Percentiles rank a stretch among this genome's conserved stretches.
Conservation (phyloP, 805 yeast genomes). For the Cyberlindnera subsufficiens region DNA sequence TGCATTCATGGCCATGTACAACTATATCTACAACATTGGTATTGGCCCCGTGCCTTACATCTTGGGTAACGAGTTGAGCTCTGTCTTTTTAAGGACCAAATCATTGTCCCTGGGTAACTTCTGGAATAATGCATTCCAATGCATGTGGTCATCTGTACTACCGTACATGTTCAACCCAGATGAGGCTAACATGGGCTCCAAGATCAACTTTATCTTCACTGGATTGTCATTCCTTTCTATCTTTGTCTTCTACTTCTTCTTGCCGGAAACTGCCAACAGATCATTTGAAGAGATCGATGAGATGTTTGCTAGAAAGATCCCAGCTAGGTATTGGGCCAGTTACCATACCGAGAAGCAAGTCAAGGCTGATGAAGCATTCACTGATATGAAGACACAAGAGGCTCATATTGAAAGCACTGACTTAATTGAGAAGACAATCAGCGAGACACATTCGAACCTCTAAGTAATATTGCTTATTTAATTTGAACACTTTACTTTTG, state of each 20-base stretch:
- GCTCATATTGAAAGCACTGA: background rate
- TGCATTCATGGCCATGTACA: slow-evolving; percentile 25
- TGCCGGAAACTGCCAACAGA: slow-evolving; percentile 50
- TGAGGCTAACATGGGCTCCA: slow-evolving; percentile 35
- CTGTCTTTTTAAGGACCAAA: slow-evolving; percentile 33
- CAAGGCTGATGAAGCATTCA: slow-evolving; percentile 3
- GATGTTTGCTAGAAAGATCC: slow-evolving; percentile 32
- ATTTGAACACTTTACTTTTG: too few species aligned
- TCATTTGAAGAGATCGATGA: slow-evolving; percentile 53
- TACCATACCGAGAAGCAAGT: slow-evolving; percentile 6
- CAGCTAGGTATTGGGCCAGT: slow-evolving; percentile 24
- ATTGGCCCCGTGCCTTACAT: slow-evolving; percentile 34
- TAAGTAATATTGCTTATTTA: too few species aligned
- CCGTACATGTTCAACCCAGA: slow-evolving; percentile 42
- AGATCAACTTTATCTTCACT: slow-evolving; percentile 38
- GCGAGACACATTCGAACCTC: too few species aligned
- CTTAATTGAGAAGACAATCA: too few species aligned
- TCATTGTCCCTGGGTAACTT: slow-evolving; percentile 29
- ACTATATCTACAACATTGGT: slow-evolving; percentile 29
- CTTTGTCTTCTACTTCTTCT: slow-evolving; percentile 38
- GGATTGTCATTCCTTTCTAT: slow-evolving; percentile 27
- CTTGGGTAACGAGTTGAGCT: slow-evolving; percentile 31
- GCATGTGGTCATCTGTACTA: slow-evolving; percentile 30
- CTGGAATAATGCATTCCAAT: slow-evolving; percentile 25
- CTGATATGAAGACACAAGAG: slow-evolving; percentile 4